Base-by-base conservation (phyloP, 495 filamentous ascomycete species). In the Penicillium cosmopolitanum region DNA sequence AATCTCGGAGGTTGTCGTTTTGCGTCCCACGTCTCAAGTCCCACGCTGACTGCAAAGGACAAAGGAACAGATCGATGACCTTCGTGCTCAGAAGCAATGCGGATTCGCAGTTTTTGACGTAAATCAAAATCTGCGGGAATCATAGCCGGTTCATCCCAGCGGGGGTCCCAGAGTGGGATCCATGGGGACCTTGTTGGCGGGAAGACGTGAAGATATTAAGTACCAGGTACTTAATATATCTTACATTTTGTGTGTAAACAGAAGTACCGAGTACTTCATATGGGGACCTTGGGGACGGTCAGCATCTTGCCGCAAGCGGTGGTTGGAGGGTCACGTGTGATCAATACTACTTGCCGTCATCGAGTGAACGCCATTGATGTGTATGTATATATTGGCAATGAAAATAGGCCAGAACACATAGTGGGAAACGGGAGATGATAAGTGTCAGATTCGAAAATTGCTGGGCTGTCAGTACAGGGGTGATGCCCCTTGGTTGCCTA, bases 281-380 rank as follows among this genome's bases (percentile, higher is more conserved):
- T 71, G 75, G 70, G 75, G 66, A 78, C 75, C 75, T 78, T 78
- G 75, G 60, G 73, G 61, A 71, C 67, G 61, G 62, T 52, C 55
- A 64, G 51, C 59, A 57, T 53, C 23, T 61, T 70, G 64, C 60
- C 65, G 62, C 10, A 56, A 8, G 55, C 65, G 50, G 55, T 52
- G 57, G 58, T 64, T 57, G 55, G 57, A 12, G 25, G 19, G 55
- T 67, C 62, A 68, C 67, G 65, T 67, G 67, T 53, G 2, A 13
- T n/a, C 8, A 42, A 40, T 53, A 16, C 16, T 34, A 18, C 50
- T 44, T 44, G 7, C 42, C 42, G 19, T 18, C 15, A 16, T 44
- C 15, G n/a, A 5, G 5, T 44, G 44, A 47, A 47, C 28, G 10
- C 7, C 47, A 31, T 8, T 31, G 28, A 9, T 31, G 28, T 31